phyloP scores from a whole-genome alignment of 192 early-diverging fungal genomes.

The Spinellus fusiger region DNA sequence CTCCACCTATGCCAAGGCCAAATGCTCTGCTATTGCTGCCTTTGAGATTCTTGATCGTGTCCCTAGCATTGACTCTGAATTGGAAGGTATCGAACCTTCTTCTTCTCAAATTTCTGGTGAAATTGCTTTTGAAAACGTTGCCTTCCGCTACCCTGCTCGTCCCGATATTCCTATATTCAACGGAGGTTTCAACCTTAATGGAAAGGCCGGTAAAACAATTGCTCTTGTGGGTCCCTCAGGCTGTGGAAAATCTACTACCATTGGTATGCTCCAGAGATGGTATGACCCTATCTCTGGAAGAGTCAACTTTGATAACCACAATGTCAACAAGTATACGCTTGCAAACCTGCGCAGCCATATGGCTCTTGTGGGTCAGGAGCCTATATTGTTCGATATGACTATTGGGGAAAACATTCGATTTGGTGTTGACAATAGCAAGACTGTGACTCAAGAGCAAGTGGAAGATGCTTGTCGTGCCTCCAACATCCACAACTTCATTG shows the following conservation, averaged over 20 bases:
- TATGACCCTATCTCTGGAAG: slow-evolving; percentile 67
- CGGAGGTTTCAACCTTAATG: slow-evolving; percentile 45
- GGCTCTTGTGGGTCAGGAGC: slow-evolving; percentile 87
- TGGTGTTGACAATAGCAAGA: slow-evolving; percentile 35
- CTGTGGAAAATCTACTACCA: slow-evolving; percentile 72
- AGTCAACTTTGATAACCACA: slow-evolving; percentile 54
- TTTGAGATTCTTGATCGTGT: slow-evolving; percentile 65
- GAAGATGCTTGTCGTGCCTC: slow-evolving; percentile 46
- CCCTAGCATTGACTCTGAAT: slow-evolving; percentile 57
- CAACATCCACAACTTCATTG: slow-evolving; percentile 61
- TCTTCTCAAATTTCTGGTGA: slow-evolving; percentile 38
- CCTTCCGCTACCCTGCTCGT: slow-evolving; percentile 70
- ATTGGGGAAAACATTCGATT: slow-evolving; percentile 84
- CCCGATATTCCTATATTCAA: slow-evolving; percentile 51
- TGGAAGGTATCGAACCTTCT: slow-evolving; percentile 28
- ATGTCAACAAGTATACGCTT: slow-evolving; percentile 57
- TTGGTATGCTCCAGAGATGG: slow-evolving; percentile 65
- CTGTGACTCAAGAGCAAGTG: slow-evolving; percentile 43
- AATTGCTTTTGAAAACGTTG: slow-evolving; percentile 46
- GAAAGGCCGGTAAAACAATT: slow-evolving; percentile 60
- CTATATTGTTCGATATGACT: slow-evolving; percentile 80
- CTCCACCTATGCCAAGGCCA: slow-evolving; percentile 74
- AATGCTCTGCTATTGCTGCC: slow-evolving; percentile 67
- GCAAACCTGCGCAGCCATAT: slow-evolving; percentile 58
- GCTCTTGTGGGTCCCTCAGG: slow-evolving; percentile 83